Percentiles rank a stretch among this genome's conserved stretches.
phyloP scores from a whole-genome alignment of 2,329 filamentous ascomycete genomes.

The Nothophoma quercina region DNA sequence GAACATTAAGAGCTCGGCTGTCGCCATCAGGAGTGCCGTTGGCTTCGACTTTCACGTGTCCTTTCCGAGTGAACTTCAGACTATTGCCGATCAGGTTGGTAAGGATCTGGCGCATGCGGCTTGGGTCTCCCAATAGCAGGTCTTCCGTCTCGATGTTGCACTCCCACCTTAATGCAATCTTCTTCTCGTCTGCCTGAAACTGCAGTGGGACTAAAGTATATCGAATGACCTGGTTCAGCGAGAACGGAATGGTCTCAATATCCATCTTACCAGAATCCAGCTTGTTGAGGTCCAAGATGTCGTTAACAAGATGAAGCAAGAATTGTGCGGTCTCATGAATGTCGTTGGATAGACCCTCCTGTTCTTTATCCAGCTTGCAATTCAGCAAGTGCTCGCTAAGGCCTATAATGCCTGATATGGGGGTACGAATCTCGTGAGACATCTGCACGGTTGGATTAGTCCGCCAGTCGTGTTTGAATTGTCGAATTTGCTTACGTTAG shows the following conservation, averaged over 20 bases:
- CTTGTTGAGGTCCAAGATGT: conserved; percentile 56
- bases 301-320: conserved; percentile 59
- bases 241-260: conserved; percentile 65
- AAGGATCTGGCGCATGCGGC: conserved; percentile 44
- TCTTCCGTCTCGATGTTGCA: conserved; percentile 61
- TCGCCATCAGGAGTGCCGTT: no score
- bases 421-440: no score
- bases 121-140: conserved; percentile 51
- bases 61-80: conserved; percentile 51
- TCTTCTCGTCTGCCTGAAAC: conserved; percentile 38
- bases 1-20: conserved; percentile 29
- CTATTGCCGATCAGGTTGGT: conserved; percentile 49
- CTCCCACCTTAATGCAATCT: conserved; percentile 65
- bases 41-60: conserved; percentile 1
- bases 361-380: no score
- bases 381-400: no score
- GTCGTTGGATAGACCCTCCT: no score
- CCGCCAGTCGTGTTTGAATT: no score
- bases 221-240: conserved; percentile 60
- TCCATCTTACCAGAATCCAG: conserved; percentile 56
- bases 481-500: no score
- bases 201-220: conserved; percentile 57
- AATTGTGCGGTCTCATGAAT: conserved; percentile 67
- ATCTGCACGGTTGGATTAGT: no score
- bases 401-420: no score